Percentiles rank a stretch among this genome's conserved stretches.
These are phyloP conservation scores for Albifimbria verrucaria DNA, from an alignment of 2,329 filamentous ascomycete genomes.

Conservation along the genomic window DNA sequence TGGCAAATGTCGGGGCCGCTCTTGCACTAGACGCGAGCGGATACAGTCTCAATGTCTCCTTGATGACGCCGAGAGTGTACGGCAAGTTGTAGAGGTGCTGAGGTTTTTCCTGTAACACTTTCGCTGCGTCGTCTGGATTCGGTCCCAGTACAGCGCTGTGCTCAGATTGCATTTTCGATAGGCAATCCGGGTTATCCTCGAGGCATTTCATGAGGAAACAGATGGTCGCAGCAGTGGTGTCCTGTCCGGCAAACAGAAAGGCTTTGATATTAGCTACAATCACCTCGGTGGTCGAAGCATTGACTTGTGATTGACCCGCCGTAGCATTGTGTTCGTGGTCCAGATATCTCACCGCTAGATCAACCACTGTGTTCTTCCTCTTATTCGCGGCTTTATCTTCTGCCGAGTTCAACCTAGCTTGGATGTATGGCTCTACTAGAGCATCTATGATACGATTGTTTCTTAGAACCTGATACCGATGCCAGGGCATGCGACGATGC, in stretches of 20 bases:
- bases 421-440: too few relatives aligned
- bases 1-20: constrained; percentile 20
- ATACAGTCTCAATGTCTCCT: constrained; percentile 32
- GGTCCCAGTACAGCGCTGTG: constrained; percentile 30
- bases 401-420: too few relatives aligned
- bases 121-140: constrained; percentile 18
- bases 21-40: neutral
- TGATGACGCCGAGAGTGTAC: constrained; percentile 34
- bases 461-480: too few relatives aligned
- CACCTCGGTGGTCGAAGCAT: constrained; percentile 18
- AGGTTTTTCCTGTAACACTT: constrained; percentile 11
- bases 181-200: constrained; percentile 23
- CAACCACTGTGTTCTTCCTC: too few relatives aligned
- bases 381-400: too few relatives aligned
- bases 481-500: too few relatives aligned
- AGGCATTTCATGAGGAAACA: constrained; percentile 29
- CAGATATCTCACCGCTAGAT: too few relatives aligned
- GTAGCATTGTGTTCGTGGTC: too few relatives aligned
- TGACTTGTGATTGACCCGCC: constrained; percentile 1
- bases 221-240: constrained; percentile 32
- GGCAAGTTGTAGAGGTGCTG: constrained; percentile 28
- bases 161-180: constrained; percentile 30
- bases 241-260: constrained; percentile 35
- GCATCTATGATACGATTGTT: too few relatives aligned
- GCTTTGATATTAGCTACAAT: constrained; percentile 30